phyloP scores from a whole-genome alignment of 1,139 yeast genomes.

The Pichia sp. region DNA sequence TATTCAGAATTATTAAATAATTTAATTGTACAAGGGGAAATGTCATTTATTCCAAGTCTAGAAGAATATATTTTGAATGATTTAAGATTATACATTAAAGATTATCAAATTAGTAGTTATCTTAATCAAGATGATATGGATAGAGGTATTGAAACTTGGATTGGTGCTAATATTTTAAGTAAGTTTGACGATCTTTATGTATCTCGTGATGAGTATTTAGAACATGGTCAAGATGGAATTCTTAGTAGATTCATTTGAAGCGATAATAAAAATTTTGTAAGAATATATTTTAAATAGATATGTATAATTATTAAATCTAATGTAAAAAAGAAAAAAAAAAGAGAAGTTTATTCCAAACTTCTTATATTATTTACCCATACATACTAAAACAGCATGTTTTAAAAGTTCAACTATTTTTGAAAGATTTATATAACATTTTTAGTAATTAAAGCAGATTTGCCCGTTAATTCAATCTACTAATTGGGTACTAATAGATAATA shows the following conservation, averaged over 20 bases:
- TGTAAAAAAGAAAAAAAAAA: too few species aligned
- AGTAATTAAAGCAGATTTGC: too few species aligned
- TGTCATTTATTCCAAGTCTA: slow-evolving; percentile 54
- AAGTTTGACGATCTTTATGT: slow-evolving; percentile 46
- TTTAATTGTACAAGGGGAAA: slow-evolving; percentile 62
- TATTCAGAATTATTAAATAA: slow-evolving; percentile 44
- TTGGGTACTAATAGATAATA: too few species aligned
- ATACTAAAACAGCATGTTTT: too few species aligned
- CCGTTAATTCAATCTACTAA: too few species aligned
- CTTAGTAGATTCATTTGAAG: slow-evolving; percentile 13
- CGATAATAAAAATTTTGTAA: too few species aligned
- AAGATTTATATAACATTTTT: background rate
- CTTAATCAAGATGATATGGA: slow-evolving; percentile 37
- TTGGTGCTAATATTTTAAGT: slow-evolving; percentile 62
- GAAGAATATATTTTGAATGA: slow-evolving; percentile 59
- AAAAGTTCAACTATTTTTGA: background rate
- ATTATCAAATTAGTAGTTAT: slow-evolving; percentile 36
- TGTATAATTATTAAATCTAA: too few species aligned
- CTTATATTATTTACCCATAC: too few species aligned
- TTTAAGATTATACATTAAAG: slow-evolving; percentile 46
- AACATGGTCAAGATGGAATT: slow-evolving; percentile 46
- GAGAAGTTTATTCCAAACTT: too few species aligned
- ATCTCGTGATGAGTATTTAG: slow-evolving; percentile 52
- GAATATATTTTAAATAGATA: too few species aligned
- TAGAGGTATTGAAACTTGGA: slow-evolving; percentile 54